Evolutionary conservation across 2,329 filamentous ascomycete genomes (phyloP).

Genomic region (Aspergillus latus): DNA sequence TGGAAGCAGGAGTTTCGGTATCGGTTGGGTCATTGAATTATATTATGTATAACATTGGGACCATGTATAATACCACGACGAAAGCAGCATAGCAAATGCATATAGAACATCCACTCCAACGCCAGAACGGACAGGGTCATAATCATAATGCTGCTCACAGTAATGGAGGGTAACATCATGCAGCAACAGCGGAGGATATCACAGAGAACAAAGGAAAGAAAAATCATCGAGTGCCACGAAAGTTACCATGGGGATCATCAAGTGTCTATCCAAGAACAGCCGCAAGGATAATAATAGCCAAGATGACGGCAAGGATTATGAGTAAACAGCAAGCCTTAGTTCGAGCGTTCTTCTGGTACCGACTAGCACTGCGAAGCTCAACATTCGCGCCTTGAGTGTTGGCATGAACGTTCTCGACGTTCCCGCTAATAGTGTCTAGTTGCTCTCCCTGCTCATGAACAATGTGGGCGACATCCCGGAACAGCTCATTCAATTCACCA

Average conservation of each 20-base stretch:
- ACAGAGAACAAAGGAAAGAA: conserved; percentile 23
- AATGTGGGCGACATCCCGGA: conserved; percentile 97
- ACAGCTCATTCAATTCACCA: conserved; percentile 91
- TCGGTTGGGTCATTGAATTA: conserved; percentile 24
- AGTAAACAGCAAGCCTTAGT: conserved; percentile 93
- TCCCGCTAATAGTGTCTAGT: conserved; percentile 82
- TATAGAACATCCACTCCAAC: conserved; percentile 26
- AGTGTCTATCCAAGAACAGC: conserved; percentile 67
- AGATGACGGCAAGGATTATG: conserved; percentile 81
- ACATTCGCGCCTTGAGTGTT: conserved; percentile 82
- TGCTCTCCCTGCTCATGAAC: conserved; percentile 90
- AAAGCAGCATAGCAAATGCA: conserved; percentile 20
- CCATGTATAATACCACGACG: conserved; percentile 36
- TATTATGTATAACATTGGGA: conserved; percentile 35
- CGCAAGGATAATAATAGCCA: conserved; percentile 86
- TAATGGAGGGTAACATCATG: conserved; percentile 21
- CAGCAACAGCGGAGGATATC: conserved; percentile 36
- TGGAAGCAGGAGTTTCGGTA: conserved; percentile 31
- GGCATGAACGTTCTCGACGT: conserved; percentile 77
- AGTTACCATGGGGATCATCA: neutral
- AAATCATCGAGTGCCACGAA: conserved; percentile 6
- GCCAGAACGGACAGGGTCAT: conserved; percentile 20
- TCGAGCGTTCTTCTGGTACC: conserved; percentile 92
- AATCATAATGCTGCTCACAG: conserved; percentile 10
- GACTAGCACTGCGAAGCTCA: conserved; percentile 79